These are phyloP conservation scores for Tetracladium marchalianum DNA, from an alignment of 495 filamentous ascomycete genomes.

Conservation along the genomic window DNA sequence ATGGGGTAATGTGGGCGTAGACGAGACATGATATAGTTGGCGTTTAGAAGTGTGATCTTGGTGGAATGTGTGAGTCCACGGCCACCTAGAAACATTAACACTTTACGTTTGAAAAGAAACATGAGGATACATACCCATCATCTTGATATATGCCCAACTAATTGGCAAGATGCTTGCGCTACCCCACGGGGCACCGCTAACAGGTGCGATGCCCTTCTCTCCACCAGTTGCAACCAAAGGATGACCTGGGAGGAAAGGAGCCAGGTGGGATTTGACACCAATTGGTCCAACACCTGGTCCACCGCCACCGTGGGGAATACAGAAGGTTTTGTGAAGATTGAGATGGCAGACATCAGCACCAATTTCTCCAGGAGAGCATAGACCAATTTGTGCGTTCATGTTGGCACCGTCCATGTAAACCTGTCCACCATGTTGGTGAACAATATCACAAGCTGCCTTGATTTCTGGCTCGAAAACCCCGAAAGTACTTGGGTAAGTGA, in stretches of 20 bases:
- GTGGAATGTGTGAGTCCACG: conserved; percentile 89
- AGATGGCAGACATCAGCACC: conserved; percentile 97
- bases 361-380: conserved; percentile 95
- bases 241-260: conserved; percentile 70
- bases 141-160: conserved; percentile 94
- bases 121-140: conserved; percentile 59
- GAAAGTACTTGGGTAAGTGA: conserved; percentile 96
- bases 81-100: conserved; percentile 34
- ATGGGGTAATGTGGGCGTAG: conserved; percentile 86
- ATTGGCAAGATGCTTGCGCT: conserved; percentile 93
- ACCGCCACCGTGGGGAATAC: conserved; percentile 94
- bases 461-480: conserved; percentile 91
- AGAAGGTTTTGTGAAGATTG: conserved; percentile 98
- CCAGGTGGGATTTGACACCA: conserved; percentile 77
- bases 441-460: conserved; percentile 75
- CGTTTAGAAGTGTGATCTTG: conserved; percentile 88
- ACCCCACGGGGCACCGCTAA: conserved; percentile 83
- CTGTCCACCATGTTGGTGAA: conserved; percentile 83
- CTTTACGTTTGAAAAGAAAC: conserved; percentile 13
- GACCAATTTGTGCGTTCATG: conserved; percentile 97
- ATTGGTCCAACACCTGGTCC: conserved; percentile 95
- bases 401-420: conserved; percentile 99
- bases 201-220: conserved; percentile 51
- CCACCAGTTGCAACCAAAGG: conserved; percentile 56
- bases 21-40: conserved; percentile 92